Evolutionary conservation across 495 filamentous ascomycete genomes (phyloP).

Genomic region (Lasiosphaeria miniovina): DNA sequence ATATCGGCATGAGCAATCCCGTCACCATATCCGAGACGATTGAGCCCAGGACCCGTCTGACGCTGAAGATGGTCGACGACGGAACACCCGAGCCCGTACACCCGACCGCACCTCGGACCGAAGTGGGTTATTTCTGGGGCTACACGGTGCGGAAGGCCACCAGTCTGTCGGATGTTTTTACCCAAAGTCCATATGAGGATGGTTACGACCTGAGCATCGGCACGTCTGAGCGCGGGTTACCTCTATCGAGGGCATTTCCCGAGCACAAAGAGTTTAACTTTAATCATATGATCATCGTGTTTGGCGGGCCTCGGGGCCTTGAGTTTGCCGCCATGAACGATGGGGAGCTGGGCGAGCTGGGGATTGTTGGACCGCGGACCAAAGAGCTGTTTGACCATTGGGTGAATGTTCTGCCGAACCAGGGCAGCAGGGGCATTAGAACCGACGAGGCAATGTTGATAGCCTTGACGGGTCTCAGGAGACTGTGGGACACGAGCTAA

Average conservation of each 20-base stretch:
- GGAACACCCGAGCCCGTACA: slow-evolving; percentile 52
- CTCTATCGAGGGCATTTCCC: slow-evolving; percentile 48
- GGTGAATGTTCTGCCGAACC: slow-evolving; percentile 70
- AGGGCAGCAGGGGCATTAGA: slow-evolving; percentile 72
- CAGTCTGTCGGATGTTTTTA: slow-evolving; percentile 63
- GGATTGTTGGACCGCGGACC: slow-evolving; percentile 51
- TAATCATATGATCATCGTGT: slow-evolving; percentile 65
- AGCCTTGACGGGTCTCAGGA: slow-evolving; percentile 58
- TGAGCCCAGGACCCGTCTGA: slow-evolving; percentile 60
- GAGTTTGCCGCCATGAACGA: slow-evolving; percentile 69
- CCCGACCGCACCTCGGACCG: slow-evolving; percentile 58
- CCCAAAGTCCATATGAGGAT: slow-evolving; percentile 58
- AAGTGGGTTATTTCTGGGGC: slow-evolving; percentile 76
- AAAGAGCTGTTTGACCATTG: slow-evolving; percentile 72
- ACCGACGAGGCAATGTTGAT: slow-evolving; percentile 78
- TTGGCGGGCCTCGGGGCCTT: slow-evolving; percentile 70
- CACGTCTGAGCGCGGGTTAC: slow-evolving; percentile 67
- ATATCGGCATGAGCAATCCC: slow-evolving; percentile 53
- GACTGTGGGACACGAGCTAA: slow-evolving; percentile 44
- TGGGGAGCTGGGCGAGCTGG: slow-evolving; percentile 51
- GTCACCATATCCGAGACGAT: slow-evolving; percentile 54
- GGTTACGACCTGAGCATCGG: slow-evolving; percentile 69
- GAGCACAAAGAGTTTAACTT: slow-evolving; percentile 47
- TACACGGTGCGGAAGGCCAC: slow-evolving; percentile 58
- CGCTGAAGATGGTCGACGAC: slow-evolving; percentile 56